Percentiles rank a stretch among this genome's conserved stretches.
Evolutionary conservation across 345 rosid genomes (phyloP).

Genomic region (Rhizophora mangle): DNA sequence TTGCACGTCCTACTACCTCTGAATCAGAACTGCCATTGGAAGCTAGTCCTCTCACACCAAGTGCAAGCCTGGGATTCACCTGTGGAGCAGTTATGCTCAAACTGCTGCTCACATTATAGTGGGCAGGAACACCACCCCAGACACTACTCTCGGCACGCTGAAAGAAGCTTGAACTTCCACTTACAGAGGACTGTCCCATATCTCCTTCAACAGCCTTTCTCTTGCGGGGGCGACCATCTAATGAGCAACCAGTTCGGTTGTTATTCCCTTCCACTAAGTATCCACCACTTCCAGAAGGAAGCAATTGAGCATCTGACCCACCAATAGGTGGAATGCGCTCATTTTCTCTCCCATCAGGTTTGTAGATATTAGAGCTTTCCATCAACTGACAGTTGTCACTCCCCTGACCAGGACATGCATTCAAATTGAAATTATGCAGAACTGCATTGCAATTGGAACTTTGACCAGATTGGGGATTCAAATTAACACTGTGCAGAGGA

Average conservation of each 20-base stretch:
- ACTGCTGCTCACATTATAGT: conserved; percentile 33
- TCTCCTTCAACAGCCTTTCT: conserved; percentile 71
- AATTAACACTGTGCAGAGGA: conserved; percentile 33
- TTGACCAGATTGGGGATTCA: conserved; percentile 40
- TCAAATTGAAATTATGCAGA: conserved; percentile 53
- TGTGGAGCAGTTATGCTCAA: conserved; percentile 40
- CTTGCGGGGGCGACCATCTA: conserved; percentile 67
- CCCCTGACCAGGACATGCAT: conserved; percentile 51
- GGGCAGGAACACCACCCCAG: conserved; percentile 37
- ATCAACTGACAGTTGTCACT: conserved; percentile 37
- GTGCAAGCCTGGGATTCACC: conserved; percentile 47
- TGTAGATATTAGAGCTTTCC: conserved; percentile 38
- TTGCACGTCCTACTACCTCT: conserved; percentile 29
- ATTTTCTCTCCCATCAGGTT: conserved; percentile 35
- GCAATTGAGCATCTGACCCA: conserved; percentile 32
- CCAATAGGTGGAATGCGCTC: conserved; percentile 28
- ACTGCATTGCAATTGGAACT: conserved; percentile 36
- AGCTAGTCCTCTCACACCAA: conserved; percentile 42
- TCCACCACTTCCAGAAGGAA: conserved; percentile 44
- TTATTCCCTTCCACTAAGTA: conserved; percentile 36
- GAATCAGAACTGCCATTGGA: conserved; percentile 35
- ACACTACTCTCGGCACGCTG: conserved; percentile 54
- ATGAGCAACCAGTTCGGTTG: conserved; percentile 44
- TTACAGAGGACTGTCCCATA: conserved; percentile 56
- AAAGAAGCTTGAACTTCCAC: conserved; percentile 50